Evolutionary conservation across 768 basidiomycete species (phyloP).

Genomic region (Mycena kentingensis): DNA sequence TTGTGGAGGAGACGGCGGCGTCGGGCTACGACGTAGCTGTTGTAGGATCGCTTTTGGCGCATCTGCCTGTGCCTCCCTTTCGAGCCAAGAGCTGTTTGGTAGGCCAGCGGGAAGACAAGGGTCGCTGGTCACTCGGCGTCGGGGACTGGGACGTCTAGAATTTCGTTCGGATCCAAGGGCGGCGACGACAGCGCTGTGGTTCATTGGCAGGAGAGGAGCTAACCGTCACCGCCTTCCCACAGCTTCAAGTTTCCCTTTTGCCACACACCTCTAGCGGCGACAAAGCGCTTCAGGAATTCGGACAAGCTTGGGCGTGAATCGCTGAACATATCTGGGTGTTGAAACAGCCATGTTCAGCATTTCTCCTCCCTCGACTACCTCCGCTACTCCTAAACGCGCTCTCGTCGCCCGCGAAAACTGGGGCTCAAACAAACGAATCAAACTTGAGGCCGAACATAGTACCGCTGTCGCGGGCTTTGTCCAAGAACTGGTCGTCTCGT

Average conservation of each 20-base stretch:
- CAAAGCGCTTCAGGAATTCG: neutral
- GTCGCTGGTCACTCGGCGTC: slow-evolving; percentile 46
- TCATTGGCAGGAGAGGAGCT: slow-evolving; percentile 40
- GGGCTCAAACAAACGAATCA: neutral
- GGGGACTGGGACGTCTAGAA: slow-evolving; percentile 22
- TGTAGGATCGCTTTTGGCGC: slow-evolving; percentile 60
- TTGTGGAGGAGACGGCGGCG: slow-evolving; percentile 35
- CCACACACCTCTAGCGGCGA: neutral
- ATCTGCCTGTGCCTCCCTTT: slow-evolving; percentile 65
- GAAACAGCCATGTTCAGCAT: neutral
- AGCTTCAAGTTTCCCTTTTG: too few relatives aligned
- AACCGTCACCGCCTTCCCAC: neutral
- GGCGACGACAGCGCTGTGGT: slow-evolving; percentile 49
- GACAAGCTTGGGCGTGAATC: neutral
- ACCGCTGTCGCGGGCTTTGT: too few relatives aligned
- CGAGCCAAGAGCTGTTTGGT: slow-evolving; percentile 64
- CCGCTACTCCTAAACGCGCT: neutral
- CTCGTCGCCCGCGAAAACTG: neutral
- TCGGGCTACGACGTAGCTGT: slow-evolving; percentile 51
- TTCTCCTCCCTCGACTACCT: neutral
- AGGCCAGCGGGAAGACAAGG: slow-evolving; percentile 71
- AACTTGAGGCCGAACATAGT: too few relatives aligned
- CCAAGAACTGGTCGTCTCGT: slow-evolving; percentile 55
- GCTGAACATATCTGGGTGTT: neutral
- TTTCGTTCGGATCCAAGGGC: slow-evolving; percentile 35